phyloP scores from a whole-genome alignment of 1,284 basidiomycete genomes.

The Cystobasidium sp. region DNA sequence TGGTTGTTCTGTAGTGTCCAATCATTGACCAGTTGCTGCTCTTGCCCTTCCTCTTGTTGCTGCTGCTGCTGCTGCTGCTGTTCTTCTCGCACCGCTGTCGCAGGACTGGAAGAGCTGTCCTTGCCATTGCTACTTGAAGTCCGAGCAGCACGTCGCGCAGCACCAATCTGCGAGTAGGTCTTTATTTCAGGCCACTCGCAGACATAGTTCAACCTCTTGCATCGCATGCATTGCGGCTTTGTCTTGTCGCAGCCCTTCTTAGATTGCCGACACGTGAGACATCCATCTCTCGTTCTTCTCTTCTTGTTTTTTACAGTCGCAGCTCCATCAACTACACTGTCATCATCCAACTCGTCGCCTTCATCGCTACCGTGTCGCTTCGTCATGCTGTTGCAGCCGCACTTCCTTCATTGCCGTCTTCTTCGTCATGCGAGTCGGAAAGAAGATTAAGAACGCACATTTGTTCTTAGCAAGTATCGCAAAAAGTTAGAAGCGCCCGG shows the following conservation, averaged over 20 bases:
- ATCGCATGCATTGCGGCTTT: conserved; percentile 22
- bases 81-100: not conserved
- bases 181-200: conserved; percentile 13
- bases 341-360: not conserved
- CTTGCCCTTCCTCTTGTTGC: too few relatives aligned
- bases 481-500: too few relatives aligned
- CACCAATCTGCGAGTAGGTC: not conserved
- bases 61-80: too few relatives aligned
- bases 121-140: not conserved
- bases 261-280: conserved; percentile 25
- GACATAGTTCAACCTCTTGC: conserved; percentile 15
- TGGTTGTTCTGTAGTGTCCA: too few relatives aligned
- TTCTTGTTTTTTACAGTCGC: not conserved
- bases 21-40: too few relatives aligned
- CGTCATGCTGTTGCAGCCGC: too few relatives aligned
- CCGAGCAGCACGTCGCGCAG: not conserved
- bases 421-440: too few relatives aligned
- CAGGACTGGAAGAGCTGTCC: not conserved
- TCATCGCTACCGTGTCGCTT: not conserved
- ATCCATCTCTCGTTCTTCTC: conserved; percentile 22
- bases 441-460: too few relatives aligned
- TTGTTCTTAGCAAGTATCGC: too few relatives aligned
- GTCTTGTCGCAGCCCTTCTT: conserved; percentile 30
- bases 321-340: not conserved
- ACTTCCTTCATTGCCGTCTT: too few relatives aligned